A percentile compares a stretch with the other conserved stretches of the same genome.
Evolutionary conservation across 495 filamentous ascomycete species (phyloP).

Genomic region (Penicillium bovifimosum): DNA sequence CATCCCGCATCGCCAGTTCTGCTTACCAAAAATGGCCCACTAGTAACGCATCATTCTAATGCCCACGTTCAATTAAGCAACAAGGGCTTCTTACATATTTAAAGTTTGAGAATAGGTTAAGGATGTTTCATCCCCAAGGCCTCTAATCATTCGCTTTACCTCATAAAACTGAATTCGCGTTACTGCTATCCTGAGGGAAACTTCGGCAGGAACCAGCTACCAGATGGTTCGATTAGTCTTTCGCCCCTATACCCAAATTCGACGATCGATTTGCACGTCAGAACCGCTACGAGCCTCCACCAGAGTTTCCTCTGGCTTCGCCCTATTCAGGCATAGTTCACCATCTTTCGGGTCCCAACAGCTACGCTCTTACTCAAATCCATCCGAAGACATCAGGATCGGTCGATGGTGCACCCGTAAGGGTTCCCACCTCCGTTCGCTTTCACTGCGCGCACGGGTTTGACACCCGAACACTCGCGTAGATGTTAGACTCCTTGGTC

Average conservation of each 20-base stretch:
- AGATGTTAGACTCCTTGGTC: slow-evolving; percentile 70
- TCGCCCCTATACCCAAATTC: slow-evolving; percentile 58
- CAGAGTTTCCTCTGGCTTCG: slow-evolving; percentile 74
- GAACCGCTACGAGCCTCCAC: slow-evolving; percentile 67
- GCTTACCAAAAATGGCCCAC: slow-evolving; percentile 67
- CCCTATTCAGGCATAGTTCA: slow-evolving; percentile 64
- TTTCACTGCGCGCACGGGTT: slow-evolving; percentile 66
- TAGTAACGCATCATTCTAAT: slow-evolving; percentile 61
- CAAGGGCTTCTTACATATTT: slow-evolving; percentile 71
- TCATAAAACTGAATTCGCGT: slow-evolving; percentile 66
- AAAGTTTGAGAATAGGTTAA: slow-evolving; percentile 75
- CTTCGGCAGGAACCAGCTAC: slow-evolving; percentile 58
- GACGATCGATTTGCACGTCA: slow-evolving; percentile 73
- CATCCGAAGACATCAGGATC: slow-evolving; percentile 69
- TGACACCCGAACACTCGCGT: slow-evolving; percentile 64
- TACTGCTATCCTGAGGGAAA: slow-evolving; percentile 73
- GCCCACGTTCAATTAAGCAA: slow-evolving; percentile 64
- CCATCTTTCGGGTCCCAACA: slow-evolving; percentile 60
- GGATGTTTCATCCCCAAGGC: slow-evolving; percentile 66
- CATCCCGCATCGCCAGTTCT: slow-evolving; percentile 64
- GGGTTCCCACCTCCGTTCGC: slow-evolving; percentile 60
- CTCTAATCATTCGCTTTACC: slow-evolving; percentile 77
- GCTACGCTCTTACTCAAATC: slow-evolving; percentile 73
- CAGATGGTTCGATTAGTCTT: slow-evolving; percentile 66
- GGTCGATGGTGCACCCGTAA: slow-evolving; percentile 61